These are phyloP conservation scores for Pseudogymnoascus sp. DNA, from an alignment of 2,329 filamentous ascomycete species.

Conservation along the genomic window DNA sequence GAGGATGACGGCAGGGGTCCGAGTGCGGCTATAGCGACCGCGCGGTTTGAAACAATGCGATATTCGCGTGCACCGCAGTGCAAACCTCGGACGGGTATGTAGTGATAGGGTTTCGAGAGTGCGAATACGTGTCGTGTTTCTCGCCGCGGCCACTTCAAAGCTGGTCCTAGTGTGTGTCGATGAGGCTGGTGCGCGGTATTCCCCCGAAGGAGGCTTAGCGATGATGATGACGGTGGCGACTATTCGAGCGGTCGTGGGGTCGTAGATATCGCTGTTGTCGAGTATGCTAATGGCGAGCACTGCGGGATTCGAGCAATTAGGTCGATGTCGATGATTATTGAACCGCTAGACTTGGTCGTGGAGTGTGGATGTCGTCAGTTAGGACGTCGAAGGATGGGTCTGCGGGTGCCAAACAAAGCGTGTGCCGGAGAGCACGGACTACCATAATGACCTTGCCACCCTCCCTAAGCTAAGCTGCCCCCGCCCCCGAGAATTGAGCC, in stretches of 20 bases:
- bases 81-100: background rate
- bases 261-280: background rate
- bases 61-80: constrained; percentile 6
- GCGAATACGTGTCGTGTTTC: background rate
- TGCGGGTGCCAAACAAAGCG: constrained; percentile 6
- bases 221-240: constrained; percentile 5
- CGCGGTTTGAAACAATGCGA: constrained; percentile 7
- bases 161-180: background rate
- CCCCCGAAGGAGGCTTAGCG: background rate
- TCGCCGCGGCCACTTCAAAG: background rate
- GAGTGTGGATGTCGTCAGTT: constrained; percentile 5
- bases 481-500: constrained; percentile 1
- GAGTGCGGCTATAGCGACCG: constrained; percentile 2
- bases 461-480: background rate
- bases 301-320: background rate
- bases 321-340: constrained; percentile 3
- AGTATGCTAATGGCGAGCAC: constrained; percentile 1
- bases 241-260: background rate
- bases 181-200: constrained; percentile 5
- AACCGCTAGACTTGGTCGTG: constrained; percentile 3
- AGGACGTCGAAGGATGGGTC: constrained; percentile 1
- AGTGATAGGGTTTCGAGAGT: background rate
- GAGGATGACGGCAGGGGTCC: constrained; percentile 8
- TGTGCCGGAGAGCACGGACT: constrained; percentile 7
- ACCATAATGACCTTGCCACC: constrained; percentile 6